phyloP scores from a whole-genome alignment of 106 monocot species.

The Dendrobium officinale region DNA sequence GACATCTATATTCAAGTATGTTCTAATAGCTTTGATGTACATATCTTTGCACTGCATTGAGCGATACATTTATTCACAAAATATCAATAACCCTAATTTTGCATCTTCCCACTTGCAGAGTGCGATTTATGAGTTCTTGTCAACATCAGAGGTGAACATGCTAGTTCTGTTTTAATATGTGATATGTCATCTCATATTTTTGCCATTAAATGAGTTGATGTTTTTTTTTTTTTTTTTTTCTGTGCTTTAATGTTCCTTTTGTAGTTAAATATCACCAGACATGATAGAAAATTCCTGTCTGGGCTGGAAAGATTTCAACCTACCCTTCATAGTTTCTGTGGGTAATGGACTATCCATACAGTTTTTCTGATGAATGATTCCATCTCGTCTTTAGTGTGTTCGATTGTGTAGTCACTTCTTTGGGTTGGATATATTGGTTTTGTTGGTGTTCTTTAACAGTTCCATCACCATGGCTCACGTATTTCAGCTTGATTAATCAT shows the following conservation, averaged over 20 bases:
- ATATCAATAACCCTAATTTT: background rate
- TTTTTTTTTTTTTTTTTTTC: background rate
- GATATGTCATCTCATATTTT: conserved; percentile 7
- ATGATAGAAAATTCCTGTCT: conserved; percentile 42
- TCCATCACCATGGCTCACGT: background rate
- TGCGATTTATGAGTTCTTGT: conserved; percentile 59
- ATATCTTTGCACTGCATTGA: background rate
- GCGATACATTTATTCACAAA: background rate
- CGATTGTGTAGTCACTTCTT: background rate
- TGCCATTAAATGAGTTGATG: background rate
- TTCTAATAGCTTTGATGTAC: background rate
- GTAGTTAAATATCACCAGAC: conserved; percentile 33
- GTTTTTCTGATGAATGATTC: background rate
- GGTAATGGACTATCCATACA: conserved; percentile 15
- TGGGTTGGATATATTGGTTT: background rate
- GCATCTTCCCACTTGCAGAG: conserved; percentile 34
- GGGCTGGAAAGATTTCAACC: conserved; percentile 30
- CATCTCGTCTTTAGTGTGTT: background rate
- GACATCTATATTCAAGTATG: background rate
- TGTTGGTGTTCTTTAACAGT: background rate
- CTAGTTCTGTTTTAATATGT: background rate
- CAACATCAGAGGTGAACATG: conserved; percentile 44
- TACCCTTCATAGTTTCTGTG: conserved; percentile 7
- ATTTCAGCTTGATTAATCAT: conserved; percentile 20
- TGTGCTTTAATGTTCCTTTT: conserved; percentile 7